Evolutionary conservation across 495 filamentous ascomycete species (phyloP), one percentile per base, ranked within the genome.

Genomic region (Daldinia loculata): DNA sequence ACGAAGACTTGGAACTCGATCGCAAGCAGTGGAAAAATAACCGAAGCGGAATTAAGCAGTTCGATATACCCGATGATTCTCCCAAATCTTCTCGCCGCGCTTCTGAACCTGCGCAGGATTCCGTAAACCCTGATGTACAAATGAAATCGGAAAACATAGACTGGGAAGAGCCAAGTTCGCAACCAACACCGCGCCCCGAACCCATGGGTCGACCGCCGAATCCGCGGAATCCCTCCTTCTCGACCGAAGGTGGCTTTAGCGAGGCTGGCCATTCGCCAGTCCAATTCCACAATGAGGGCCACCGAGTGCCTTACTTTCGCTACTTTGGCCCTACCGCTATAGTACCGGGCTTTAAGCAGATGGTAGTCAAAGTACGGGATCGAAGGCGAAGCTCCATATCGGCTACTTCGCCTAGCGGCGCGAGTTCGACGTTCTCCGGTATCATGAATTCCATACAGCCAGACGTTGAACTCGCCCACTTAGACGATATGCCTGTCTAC

Each of bases 311-410:
- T 2, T 96, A 93, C 76, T 96, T 95, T 76, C 83, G 93, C 50
- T 96, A 94, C 75, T 94, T 95, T 75, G 93, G 93, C 0, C 92
- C 92, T 1, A 96, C 93, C 2, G 93, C 93, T 63, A 96, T 96
- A 71, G 91, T 94, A 38, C 92, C 92, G 2, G 93, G 93, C n/a
- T 95, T 93, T 79, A 96, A 95, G 78, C 91, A 94, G 75, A 94
- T 95, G 90, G 90, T 95, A 58, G 92, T 93, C 53, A 90, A 92
- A 71, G 88, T 94, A 14, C 78, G 81, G 34, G 80, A 85, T 70
- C 75, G 84, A 64, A 77, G 83, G 6, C 78, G 79, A 67, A 85
- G 84, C 63, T 82, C 80, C 36, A 80, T 84, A 74, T 81, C 81
- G 15, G 77, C 77, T 19, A 75, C 78, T 2, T 85, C 82, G 4